Percentiles rank a stretch among this genome's conserved stretches.
phyloP scores from a whole-genome alignment of 2,329 filamentous ascomycete species.

The Cordyceps cicadae region DNA sequence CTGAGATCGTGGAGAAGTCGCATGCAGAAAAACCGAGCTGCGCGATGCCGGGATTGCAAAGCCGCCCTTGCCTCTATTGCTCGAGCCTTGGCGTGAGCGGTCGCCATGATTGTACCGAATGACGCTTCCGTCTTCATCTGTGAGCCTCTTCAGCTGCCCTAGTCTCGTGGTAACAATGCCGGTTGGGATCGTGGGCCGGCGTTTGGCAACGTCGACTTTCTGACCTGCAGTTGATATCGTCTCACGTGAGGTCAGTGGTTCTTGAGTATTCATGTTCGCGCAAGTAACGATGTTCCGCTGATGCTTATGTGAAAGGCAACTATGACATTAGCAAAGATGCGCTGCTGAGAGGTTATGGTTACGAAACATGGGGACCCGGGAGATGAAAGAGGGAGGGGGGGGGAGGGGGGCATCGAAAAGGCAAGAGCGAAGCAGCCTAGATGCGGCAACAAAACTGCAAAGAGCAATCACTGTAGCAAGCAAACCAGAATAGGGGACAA shows the following conservation, averaged over 20 bases:
- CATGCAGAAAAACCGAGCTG: not conserved
- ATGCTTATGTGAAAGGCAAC: not conserved
- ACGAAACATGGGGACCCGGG: not conserved
- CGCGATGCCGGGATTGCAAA: constrained; percentile 15
- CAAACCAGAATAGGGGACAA: constrained; percentile 4
- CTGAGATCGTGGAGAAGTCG: not conserved
- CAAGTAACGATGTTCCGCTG: not conserved
- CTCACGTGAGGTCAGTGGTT: not conserved
- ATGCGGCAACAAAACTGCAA: not conserved
- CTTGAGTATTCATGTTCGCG: not conserved
- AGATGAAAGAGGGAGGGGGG: no score
- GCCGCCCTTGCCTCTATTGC: constrained; percentile 11
- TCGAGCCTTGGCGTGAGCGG: constrained; percentile 17
- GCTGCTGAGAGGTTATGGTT: not conserved
- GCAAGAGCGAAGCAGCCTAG: not conserved
- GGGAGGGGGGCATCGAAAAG: not conserved
- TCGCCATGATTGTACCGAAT: constrained; percentile 10
- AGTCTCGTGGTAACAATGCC: constrained; percentile 4
- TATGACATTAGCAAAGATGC: not conserved
- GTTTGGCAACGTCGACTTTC: not conserved
- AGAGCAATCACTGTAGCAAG: not conserved
- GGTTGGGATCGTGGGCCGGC: not conserved
- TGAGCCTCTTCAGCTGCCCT: constrained; percentile 5
- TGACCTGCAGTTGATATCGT: not conserved
- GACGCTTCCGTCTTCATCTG: not conserved